Evolutionary conservation across 2,329 filamentous ascomycete species (phyloP).

Genomic region (Ceratocystis huliohia): DNA sequence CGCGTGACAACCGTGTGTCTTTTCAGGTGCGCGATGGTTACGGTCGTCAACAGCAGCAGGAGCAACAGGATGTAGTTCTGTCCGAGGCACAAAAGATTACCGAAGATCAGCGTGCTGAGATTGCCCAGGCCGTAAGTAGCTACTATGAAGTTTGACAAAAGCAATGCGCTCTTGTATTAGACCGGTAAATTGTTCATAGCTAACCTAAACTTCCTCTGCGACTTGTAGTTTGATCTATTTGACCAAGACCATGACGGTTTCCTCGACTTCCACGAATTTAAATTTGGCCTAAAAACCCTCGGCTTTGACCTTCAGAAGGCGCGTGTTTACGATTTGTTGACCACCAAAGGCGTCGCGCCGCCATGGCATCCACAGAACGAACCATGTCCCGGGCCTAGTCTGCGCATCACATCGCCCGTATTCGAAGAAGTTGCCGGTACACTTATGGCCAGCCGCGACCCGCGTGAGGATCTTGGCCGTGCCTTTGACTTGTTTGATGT

Average conservation of each 20-base stretch:
- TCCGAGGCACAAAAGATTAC: constrained; percentile 21
- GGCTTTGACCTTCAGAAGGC: constrained; percentile 83
- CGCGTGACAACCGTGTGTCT: constrained; percentile 20
- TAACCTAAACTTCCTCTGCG: too few relatives aligned
- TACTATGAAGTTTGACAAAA: neutral
- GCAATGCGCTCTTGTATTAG: neutral
- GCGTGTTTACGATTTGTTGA: constrained; percentile 70
- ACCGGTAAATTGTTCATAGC: too few relatives aligned
- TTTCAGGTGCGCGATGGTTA: constrained; percentile 21
- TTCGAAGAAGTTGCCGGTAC: constrained; percentile 69
- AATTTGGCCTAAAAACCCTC: constrained; percentile 87
- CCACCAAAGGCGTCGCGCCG: constrained; percentile 65
- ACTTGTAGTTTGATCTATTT: constrained; percentile 22
- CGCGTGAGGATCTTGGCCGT: constrained; percentile 76
- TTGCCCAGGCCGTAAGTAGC: constrained; percentile 22
- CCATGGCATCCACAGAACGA: constrained; percentile 42
- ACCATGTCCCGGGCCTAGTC: constrained; percentile 45
- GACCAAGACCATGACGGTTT: constrained; percentile 43
- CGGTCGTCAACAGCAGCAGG: constrained; percentile 19
- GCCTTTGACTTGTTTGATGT: constrained; percentile 91
- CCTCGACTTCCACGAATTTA: constrained; percentile 97
- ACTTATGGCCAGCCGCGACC: constrained; percentile 70
- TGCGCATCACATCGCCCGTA: constrained; percentile 58
- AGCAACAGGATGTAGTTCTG: constrained; percentile 15
- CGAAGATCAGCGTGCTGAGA: constrained; percentile 22